A percentile compares a stretch with the other conserved stretches of the same genome.
Evolutionary conservation across 1,284 basidiomycete species (phyloP).

Genomic region (Melampsora larici-populina): DNA sequence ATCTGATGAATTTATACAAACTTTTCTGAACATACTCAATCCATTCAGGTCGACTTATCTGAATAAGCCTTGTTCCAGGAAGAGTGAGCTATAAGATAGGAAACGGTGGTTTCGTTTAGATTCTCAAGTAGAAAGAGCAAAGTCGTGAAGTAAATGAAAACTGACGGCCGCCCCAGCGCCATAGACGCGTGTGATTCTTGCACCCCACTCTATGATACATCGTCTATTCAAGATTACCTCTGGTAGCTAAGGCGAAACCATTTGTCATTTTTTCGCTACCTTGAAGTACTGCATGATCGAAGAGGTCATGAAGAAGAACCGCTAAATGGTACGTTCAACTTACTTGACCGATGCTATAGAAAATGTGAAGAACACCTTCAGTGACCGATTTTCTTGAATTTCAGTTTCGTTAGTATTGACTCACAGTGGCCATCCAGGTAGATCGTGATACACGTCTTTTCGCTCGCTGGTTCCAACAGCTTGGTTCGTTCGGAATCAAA

Average conservation of each 20-base stretch:
- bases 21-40: slow-evolving; percentile 43
- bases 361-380: neutral
- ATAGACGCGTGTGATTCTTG: slow-evolving; percentile 15
- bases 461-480: no score
- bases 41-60: slow-evolving; percentile 43
- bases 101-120: neutral
- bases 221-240: slow-evolving; percentile 34
- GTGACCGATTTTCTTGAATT: neutral
- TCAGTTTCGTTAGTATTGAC: neutral
- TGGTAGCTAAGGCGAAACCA: slow-evolving; percentile 7
- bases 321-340: no score
- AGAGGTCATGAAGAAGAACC: neutral
- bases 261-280: neutral
- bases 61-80: slow-evolving; percentile 32
- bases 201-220: slow-evolving; percentile 41
- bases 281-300: neutral
- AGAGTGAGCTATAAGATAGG: slow-evolving; percentile 27
- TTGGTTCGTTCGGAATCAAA: no score
- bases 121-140: neutral
- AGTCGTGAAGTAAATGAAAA: neutral
- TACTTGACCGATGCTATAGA: neutral
- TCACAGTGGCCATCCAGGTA: neutral
- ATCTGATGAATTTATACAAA: slow-evolving; percentile 1
- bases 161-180: slow-evolving; percentile 25
- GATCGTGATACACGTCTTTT: neutral